phyloP scores from a whole-genome alignment of 768 basidiomycete species.

The Boletus speciosus region DNA sequence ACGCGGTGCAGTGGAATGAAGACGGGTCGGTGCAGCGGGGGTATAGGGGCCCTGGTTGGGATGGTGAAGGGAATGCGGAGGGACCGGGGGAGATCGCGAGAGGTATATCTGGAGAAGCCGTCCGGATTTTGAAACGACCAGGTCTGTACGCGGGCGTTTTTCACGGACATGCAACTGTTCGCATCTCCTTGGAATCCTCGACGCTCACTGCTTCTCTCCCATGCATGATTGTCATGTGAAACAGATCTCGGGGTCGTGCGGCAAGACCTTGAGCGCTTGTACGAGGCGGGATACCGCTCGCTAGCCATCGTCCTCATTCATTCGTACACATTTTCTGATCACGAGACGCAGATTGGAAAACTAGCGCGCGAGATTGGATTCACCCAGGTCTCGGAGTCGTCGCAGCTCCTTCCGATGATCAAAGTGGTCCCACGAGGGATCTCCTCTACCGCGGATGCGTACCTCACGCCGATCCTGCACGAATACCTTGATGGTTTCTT shows the following conservation, averaged over 20 bases:
- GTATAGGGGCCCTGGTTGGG: slow-evolving; percentile 78
- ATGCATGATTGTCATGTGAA: background rate
- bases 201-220: background rate
- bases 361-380: slow-evolving; percentile 85
- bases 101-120: slow-evolving; percentile 87
- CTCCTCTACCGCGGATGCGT: slow-evolving; percentile 92
- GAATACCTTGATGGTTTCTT: slow-evolving; percentile 92
- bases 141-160: slow-evolving; percentile 31
- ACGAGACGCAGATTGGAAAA: slow-evolving; percentile 69
- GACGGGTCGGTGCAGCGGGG: slow-evolving; percentile 61
- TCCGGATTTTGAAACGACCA: slow-evolving; percentile 74
- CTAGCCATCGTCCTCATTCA: slow-evolving; percentile 88
- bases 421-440: slow-evolving; percentile 92
- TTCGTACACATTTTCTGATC: slow-evolving; percentile 88
- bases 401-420: slow-evolving; percentile 89
- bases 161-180: background rate
- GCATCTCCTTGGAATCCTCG: background rate
- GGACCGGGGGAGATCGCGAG: slow-evolving; percentile 76
- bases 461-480: slow-evolving; percentile 84
- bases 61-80: slow-evolving; percentile 64
- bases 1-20: slow-evolving; percentile 74
- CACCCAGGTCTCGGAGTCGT: slow-evolving; percentile 82
- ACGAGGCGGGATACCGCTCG: slow-evolving; percentile 80
- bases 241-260: slow-evolving; percentile 54
- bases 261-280: slow-evolving; percentile 64